These are phyloP conservation scores for Pleurotus ostreatus DNA, from an alignment of 768 basidiomycete species.

Conservation along the genomic window DNA sequence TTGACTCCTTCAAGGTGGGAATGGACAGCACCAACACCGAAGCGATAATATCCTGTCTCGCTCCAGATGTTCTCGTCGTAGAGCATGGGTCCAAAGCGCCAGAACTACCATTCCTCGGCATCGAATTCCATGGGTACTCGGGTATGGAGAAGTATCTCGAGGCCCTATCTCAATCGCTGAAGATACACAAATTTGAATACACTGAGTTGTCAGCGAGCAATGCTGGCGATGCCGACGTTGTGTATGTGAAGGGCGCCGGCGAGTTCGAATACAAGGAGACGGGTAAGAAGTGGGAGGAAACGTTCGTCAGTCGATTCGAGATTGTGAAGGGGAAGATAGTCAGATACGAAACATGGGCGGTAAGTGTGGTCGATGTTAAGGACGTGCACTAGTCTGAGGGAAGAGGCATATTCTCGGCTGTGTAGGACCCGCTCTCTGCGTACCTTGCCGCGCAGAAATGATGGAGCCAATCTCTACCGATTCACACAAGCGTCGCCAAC, in stretches of 20 bases:
- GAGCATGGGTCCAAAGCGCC: not conserved
- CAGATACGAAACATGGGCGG: slow-evolving; percentile 4
- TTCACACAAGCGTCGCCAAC: too few species aligned
- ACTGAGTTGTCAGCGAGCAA: not conserved
- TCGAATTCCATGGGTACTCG: not conserved
- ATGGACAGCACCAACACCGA: not conserved
- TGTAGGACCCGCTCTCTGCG: not conserved
- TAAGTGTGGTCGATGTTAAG: not conserved
- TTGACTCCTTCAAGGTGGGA: not conserved
- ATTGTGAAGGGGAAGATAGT: not conserved
- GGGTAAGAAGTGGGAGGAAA: slow-evolving; percentile 2
- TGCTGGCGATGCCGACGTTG: not conserved
- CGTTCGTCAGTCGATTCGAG: slow-evolving; percentile 2
- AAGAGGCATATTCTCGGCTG: too few species aligned
- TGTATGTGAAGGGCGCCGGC: not conserved
- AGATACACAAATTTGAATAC: not conserved
- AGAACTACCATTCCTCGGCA: slow-evolving; percentile 2
- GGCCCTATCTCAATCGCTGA: not conserved
- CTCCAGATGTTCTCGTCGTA: not conserved
- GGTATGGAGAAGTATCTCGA: not conserved
- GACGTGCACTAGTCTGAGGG: too few species aligned
- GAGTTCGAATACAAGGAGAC: slow-evolving; percentile 3
- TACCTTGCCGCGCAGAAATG: slow-evolving; percentile 1
- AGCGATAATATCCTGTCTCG: not conserved
- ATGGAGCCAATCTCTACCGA: not conserved